phyloP scores from a whole-genome alignment of 2,329 filamentous ascomycete species.

The Dactylellina haptotyla region DNA sequence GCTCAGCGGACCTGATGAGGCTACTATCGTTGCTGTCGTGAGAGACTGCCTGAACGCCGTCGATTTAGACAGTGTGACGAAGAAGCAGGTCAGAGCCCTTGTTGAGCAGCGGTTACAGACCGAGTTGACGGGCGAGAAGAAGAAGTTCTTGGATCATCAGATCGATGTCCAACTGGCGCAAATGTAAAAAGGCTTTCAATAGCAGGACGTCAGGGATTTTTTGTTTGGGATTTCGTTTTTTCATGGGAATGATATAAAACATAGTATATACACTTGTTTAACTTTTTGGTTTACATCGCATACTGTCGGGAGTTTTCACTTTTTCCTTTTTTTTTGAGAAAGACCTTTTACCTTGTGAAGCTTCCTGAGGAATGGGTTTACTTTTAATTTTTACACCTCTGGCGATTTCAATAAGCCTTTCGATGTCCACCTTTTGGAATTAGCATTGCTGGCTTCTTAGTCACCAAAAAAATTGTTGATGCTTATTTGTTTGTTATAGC shows the following conservation, averaged over 20 bases:
- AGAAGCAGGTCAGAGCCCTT: slow-evolving; percentile 92
- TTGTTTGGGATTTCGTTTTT: slow-evolving; percentile 14
- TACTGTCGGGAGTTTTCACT: slow-evolving; percentile 36
- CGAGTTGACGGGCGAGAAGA: slow-evolving; percentile 84
- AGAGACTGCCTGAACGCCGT: slow-evolving; percentile 84
- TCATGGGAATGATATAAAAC: background rate
- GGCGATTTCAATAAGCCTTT: slow-evolving; percentile 2
- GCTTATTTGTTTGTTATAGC: background rate
- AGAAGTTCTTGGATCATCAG: slow-evolving; percentile 87
- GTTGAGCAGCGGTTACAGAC: slow-evolving; percentile 94
- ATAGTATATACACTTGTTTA: slow-evolving; percentile 27
- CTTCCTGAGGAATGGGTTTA: slow-evolving; percentile 19
- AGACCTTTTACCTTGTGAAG: slow-evolving; percentile 6
- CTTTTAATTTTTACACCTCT: slow-evolving; percentile 10
- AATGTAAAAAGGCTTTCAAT: slow-evolving; percentile 73
- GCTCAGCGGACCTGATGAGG: slow-evolving; percentile 76
- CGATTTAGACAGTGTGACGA: slow-evolving; percentile 95
- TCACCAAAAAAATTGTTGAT: slow-evolving; percentile 11
- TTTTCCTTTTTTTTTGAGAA: slow-evolving; percentile 23
- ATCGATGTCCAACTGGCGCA: slow-evolving; percentile 94
- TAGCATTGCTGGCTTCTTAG: background rate
- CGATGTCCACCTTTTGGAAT: background rate
- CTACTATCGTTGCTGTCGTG: slow-evolving; percentile 83
- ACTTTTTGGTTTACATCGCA: slow-evolving; percentile 26
- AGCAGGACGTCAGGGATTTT: background rate